A percentile compares a stretch with the other conserved stretches of the same genome.
These are phyloP conservation scores for Croton laevigatus DNA, from an alignment of 441 rosid species.

Conservation along the genomic window DNA sequence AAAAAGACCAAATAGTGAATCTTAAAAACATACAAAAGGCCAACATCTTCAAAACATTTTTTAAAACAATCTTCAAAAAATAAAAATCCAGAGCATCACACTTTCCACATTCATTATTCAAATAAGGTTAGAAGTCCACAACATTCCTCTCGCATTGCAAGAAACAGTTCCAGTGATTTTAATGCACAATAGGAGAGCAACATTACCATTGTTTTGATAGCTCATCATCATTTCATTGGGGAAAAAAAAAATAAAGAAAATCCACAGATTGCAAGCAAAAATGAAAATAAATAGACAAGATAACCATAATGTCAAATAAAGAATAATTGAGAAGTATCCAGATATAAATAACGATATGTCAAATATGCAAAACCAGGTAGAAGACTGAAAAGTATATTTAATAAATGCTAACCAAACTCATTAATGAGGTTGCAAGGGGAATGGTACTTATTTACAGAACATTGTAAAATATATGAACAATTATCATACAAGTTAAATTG, in stretches of 20 bases:
- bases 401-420: conserved; percentile 1
- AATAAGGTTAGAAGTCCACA: not conserved
- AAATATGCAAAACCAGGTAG: not conserved
- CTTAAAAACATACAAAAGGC: not conserved
- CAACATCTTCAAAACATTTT: not conserved
- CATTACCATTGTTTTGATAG: not conserved
- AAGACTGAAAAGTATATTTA: not conserved
- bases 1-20: not conserved
- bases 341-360: not conserved
- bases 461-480: not conserved
- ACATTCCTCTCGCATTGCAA: not conserved
- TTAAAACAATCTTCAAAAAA: not conserved
- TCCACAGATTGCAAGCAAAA: not conserved
- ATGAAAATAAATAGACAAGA: not conserved
- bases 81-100: not conserved
- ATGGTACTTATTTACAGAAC: not conserved
- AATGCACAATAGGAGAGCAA: not conserved
- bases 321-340: not conserved
- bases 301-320: not conserved
- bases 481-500: not conserved
- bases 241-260: not conserved
- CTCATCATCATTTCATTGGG: not conserved
- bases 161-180: not conserved
- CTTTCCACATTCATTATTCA: not conserved
- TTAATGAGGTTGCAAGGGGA: too few relatives aligned